A percentile compares a stretch with the other conserved stretches of the same genome.
phyloP scores from a whole-genome alignment of 2,329 filamentous ascomycete species.

The Phialocephala subalpina region DNA sequence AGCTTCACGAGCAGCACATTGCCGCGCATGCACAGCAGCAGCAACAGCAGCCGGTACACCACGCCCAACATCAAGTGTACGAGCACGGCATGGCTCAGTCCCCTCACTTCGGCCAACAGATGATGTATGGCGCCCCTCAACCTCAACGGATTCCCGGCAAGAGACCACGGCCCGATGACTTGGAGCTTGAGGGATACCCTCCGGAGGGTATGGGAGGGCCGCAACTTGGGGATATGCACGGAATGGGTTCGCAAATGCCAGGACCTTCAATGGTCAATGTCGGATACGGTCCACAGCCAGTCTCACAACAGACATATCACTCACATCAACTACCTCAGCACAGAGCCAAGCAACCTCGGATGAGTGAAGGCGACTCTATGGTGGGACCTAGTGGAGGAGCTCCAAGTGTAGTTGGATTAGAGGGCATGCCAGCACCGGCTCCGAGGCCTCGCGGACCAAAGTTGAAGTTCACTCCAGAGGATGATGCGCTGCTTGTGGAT shows the following conservation, averaged over 20 bases:
- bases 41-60: slow-evolving; percentile 59
- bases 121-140: slow-evolving; percentile 53
- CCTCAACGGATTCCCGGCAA: slow-evolving; percentile 50
- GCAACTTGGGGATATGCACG: slow-evolving; percentile 41
- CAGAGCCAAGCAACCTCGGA: slow-evolving; percentile 71
- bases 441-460: slow-evolving; percentile 85
- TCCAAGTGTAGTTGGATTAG: slow-evolving; percentile 86
- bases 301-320: slow-evolving; percentile 58
- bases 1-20: slow-evolving; percentile 57
- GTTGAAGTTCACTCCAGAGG: slow-evolving; percentile 91
- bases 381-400: slow-evolving; percentile 61
- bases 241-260: slow-evolving; percentile 63
- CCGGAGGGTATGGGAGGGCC: slow-evolving; percentile 53
- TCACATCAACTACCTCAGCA: slow-evolving; percentile 83
- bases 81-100: slow-evolving; percentile 61
- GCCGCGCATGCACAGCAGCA: slow-evolving; percentile 53
- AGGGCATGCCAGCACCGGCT: slow-evolving; percentile 86
- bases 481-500: slow-evolving; percentile 87
- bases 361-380: slow-evolving; percentile 56
- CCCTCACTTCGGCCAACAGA: slow-evolving; percentile 55
- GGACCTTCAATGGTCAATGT: slow-evolving; percentile 60
- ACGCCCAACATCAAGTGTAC: slow-evolving; percentile 57
- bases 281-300: slow-evolving; percentile 45
- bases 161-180: slow-evolving; percentile 62
- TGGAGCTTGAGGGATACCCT: slow-evolving; percentile 53